Evolutionary conservation across 768 basidiomycete genomes (phyloP), one percentile per base, ranked within the genome.

Genomic region (Coprinopsis sp.): DNA sequence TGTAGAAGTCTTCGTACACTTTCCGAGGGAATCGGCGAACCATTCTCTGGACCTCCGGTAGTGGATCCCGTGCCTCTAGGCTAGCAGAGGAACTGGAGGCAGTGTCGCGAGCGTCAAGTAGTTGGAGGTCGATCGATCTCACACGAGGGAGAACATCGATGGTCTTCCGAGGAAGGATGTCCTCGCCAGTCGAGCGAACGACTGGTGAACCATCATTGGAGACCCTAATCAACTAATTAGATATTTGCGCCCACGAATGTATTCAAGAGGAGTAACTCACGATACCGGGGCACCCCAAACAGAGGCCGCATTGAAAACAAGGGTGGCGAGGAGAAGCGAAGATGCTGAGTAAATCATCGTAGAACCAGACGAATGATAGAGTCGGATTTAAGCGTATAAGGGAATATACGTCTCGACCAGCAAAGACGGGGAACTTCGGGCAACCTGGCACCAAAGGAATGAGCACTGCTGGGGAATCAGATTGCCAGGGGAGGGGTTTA

Each of bases 391-490:
- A 58, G 57, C 44, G 50, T 46, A 43, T 51, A 57, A 55, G 55
- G 61, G 63, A 62, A 54, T 48, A 41, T 52, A 48, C 52, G 61
- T 57, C 63, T 69, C 68, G 64, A 68, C 70, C 69, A 61, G 68
- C 63, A 59, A 68, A 58, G 51, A 53, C 60, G 49, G 62, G 63
- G n/a, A n/a, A 67, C 61, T 70, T 52, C 63, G 64, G 68, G 71
- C 68, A 69, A 71, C 69, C 70, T 66, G 64, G 68, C 64, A 62
- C 69, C 69, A 59, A 66, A 67, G 67, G 58, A 58, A 62, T 64
- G 71, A 71, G 71, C 70, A 70, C 71, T 69, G 71, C 71, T 71
- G 53, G 62, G 54, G 69, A 66, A 57, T 58, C 52, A 47, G 40
- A 11, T 39, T 52, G 49, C 55, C 44, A 36, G 6, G 19, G 39